A percentile compares a stretch with the other conserved stretches of the same genome.
These are phyloP conservation scores for Sarcodon sp. DNA, from an alignment of 768 basidiomycete genomes.

Conservation along the genomic window DNA sequence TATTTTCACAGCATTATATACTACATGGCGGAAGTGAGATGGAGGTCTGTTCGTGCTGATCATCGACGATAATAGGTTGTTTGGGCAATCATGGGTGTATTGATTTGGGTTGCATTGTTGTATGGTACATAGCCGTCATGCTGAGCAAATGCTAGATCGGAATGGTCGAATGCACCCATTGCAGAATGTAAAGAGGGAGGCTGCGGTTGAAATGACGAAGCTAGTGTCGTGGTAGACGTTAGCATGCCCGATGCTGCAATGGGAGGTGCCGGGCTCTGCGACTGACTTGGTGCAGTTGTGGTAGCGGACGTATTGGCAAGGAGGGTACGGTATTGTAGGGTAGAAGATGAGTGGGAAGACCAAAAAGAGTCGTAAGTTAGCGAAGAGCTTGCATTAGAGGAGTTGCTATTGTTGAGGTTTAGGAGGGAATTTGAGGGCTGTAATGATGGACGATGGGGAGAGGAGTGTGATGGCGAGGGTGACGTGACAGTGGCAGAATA, in stretches of 20 bases:
- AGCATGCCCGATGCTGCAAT: too few species aligned
- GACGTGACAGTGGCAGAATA: background rate
- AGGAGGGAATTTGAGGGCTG: constrained; percentile 4
- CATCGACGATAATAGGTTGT: too few species aligned
- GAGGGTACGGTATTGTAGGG: constrained; percentile 2
- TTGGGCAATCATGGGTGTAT: too few species aligned
- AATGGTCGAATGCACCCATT: background rate
- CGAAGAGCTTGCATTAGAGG: background rate
- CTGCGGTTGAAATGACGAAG: background rate
- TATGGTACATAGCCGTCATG: constrained; percentile 10
- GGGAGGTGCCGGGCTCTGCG: background rate
- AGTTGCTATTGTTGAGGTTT: background rate
- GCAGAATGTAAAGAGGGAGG: background rate
- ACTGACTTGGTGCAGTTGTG: background rate
- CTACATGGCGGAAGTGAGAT: too few species aligned
- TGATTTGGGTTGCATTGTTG: too few species aligned
- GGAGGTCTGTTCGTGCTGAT: too few species aligned
- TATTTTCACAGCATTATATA: too few species aligned
- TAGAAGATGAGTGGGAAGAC: constrained; percentile 6
- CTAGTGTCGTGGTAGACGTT: background rate
- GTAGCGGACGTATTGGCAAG: background rate
- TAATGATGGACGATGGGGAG: constrained; percentile 2
- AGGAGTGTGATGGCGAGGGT: constrained; percentile 1
- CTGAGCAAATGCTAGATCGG: background rate
- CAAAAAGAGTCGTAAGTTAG: constrained; percentile 9